Base-by-base conservation (phyloP, 2,329 filamentous ascomycete species). In the Alternaria arbusti region DNA sequence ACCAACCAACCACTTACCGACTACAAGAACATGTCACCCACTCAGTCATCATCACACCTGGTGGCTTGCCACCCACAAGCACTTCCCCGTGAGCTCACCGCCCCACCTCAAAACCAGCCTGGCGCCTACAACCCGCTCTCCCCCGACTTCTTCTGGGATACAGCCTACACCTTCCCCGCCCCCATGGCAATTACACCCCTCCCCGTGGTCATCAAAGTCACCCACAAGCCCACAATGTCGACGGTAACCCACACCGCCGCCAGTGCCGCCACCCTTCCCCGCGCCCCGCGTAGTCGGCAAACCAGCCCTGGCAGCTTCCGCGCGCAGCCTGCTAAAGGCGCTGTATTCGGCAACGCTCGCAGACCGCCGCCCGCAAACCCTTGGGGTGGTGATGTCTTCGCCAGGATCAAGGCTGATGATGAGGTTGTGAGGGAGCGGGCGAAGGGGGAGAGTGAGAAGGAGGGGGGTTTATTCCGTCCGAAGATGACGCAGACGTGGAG, bases 81-180 rank as follows among this genome's bases (percentile, higher is more conserved):
- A 8, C 1, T 12, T n/a, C 3, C 17, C 3, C 2, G 15, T 1
- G 15, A 10, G 17, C n/a, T 12, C 2, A 1, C 9, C 3, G 3
- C n/a, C 1, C 43, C 8, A 7, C 17, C 17, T 2, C 1, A 2
- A 22, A 22, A 8, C 11, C 17, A 45, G 17, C 10, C 17, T 1
- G 43, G 40, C 17, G 40, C 0, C n/a, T 44, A 44, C 40, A 44
- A 44, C 17, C 40, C 40, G 5, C 40, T 44, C 1, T 20, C 40
- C 40, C 40, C 40, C 17, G 9, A 20, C 11, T 44, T 6, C 40
- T 44, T 44, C 17, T 44, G 17, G 40, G 17, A 44, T 17, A 44
- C 40, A 44, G n/a, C 40, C 0, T 44, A 17, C 40, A 44, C n/a
- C n/a, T 44, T 20, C 5, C 40, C 17, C 5, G 6, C 40, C n/a